These are phyloP conservation scores for Kitagawia praeruptora DNA, from an alignment of 129 eudicot species.

Conservation along the genomic window DNA sequence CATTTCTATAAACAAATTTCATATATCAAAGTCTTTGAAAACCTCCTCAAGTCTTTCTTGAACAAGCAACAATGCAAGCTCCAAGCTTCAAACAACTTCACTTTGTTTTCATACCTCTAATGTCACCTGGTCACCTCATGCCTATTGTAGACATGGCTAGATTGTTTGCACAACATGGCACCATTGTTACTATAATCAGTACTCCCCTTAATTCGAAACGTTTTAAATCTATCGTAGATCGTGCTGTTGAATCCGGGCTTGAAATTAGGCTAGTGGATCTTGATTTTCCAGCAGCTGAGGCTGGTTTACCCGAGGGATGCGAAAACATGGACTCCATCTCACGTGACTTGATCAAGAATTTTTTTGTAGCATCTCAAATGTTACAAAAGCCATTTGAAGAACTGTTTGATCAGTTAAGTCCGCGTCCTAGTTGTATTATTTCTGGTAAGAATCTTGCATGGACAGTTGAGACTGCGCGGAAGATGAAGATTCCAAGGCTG, in stretches of 20 bases:
- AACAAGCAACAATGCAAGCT: background rate
- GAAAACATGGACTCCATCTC: constrained; percentile 29
- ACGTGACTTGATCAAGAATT: constrained; percentile 13
- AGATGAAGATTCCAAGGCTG: constrained; percentile 27
- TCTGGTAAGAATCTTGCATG: constrained; percentile 29
- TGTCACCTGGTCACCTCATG: constrained; percentile 67
- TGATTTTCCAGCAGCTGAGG: constrained; percentile 22
- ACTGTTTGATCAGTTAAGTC: constrained; percentile 5
- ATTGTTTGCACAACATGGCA: constrained; percentile 35
- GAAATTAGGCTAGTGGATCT: constrained; percentile 29
- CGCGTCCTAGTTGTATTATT: constrained; percentile 31
- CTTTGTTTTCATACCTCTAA: constrained; percentile 48
- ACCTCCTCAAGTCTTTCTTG: background rate
- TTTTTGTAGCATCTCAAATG: constrained; percentile 18
- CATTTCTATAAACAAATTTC: background rate
- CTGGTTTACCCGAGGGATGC: constrained; percentile 29
- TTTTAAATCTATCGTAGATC: constrained; percentile 21
- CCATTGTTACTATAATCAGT: constrained; percentile 37
- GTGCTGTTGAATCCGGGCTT: constrained; percentile 35
- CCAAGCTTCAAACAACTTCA: constrained; percentile 28
- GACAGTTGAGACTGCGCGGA: constrained; percentile 23
- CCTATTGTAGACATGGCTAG: constrained; percentile 68
- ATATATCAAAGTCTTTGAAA: background rate
- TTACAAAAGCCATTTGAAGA: constrained; percentile 28
- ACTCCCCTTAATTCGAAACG: constrained; percentile 51